These are phyloP conservation scores for Phycomyces nitens DNA, from an alignment of 192 early-diverging fungal genomes.

Conservation along the genomic window DNA sequence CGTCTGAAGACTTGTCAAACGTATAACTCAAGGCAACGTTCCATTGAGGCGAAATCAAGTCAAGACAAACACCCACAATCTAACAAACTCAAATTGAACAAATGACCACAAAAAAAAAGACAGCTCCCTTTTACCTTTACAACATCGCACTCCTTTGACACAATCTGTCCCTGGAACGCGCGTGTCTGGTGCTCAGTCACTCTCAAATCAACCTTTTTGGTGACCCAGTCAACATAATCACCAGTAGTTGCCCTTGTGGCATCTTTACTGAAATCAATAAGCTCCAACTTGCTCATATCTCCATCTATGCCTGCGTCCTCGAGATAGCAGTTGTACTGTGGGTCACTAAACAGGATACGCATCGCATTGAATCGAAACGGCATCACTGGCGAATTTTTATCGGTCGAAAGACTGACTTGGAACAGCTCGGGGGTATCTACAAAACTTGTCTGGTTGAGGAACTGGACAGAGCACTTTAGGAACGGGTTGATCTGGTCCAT, in stretches of 20 bases:
- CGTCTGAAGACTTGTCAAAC: constrained; percentile 24
- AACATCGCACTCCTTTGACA: constrained; percentile 52
- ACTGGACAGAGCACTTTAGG: constrained; percentile 47
- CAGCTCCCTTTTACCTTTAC: constrained; percentile 64
- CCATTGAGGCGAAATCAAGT: constrained; percentile 43
- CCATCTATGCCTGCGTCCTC: constrained; percentile 20
- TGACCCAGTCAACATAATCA: constrained; percentile 33
- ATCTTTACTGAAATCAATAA: constrained; percentile 29
- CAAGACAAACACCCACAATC: constrained; percentile 43
- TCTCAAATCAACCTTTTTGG: constrained; percentile 41
- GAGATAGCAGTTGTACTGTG: constrained; percentile 50
- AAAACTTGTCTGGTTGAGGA: constrained; percentile 43
- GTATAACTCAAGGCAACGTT: constrained; percentile 43
- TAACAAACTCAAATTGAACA: constrained; percentile 26
- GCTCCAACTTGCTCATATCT: neutral
- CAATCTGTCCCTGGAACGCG: constrained; percentile 55
- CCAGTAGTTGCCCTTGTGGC: constrained; percentile 3
- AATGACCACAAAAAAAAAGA: too few relatives aligned
- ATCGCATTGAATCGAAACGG: constrained; percentile 46
- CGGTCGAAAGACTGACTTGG: constrained; percentile 53
- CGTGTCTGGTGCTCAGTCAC: constrained; percentile 46
- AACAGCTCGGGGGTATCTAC: constrained; percentile 54
- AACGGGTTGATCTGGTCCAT: constrained; percentile 72
- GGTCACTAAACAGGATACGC: constrained; percentile 57
- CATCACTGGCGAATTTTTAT: constrained; percentile 40